Evolutionary conservation across 768 basidiomycete species (phyloP), one percentile per base, ranked within the genome.

Genomic region (Gloeopeniophorella convolvens): DNA sequence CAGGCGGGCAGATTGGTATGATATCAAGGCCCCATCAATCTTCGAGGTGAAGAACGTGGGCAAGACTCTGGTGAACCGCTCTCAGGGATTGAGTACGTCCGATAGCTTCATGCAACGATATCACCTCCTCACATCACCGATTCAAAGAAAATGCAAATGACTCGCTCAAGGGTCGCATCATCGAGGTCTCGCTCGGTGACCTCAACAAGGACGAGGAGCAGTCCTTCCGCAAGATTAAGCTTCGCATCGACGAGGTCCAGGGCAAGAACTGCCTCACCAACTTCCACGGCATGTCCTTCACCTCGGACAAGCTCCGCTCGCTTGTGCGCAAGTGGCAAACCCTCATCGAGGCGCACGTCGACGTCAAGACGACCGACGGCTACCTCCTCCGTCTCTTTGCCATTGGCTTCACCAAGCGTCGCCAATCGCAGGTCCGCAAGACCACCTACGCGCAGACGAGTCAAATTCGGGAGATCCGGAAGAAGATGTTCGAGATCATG

Each of bases 221-320:
- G 67, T 83, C 91, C 49, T 99, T 94, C 90, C 85, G 96, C 67
- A 98, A 99, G 82, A 94, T 99, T 70, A 93, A 94, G 76, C 83
- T 99, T 70, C 89, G 93, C 65, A 80, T 98, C 65, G 94, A 97
- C 67, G 90, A 93, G 65, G 77, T 91, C 53, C 87, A 96, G 74
- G 96, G 96, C 75, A 95, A 94, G 79, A 96, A 92, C 79, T 96
- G 93, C 78, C 80, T 98, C 48, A 98, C 96, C 69, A 95, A 94
- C 73, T 99, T 99, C 89, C 89, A 95, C 72, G 96, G 96, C 69
- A 98, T 99, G 95, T 91, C 95, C 76, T 97, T 99, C 76, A 98
- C 96, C 56, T 96, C 95, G 51, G 96, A 99, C 83, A 98, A 98
- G 74, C 85, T 98, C 59, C 93, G 96, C 50, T 98, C 96, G 43